Conservation (phyloP, 306 rosid species). For the Sesbania bispinosa region DNA sequence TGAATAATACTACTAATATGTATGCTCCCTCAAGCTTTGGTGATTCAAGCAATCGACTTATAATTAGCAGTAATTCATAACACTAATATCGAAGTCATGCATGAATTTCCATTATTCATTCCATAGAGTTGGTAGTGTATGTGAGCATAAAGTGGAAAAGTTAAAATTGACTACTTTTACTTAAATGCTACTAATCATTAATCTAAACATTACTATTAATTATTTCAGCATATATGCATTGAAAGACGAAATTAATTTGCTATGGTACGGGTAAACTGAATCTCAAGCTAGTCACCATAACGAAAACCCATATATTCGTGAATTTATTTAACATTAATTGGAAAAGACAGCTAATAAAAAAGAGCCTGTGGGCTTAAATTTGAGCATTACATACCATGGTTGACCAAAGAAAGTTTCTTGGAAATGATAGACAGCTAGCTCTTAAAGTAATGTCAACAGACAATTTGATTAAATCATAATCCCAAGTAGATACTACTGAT, state of each 20-base stretch:
- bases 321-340: slow-evolving; percentile 9
- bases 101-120: no score
- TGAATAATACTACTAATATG: neutral
- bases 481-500: slow-evolving; percentile 41
- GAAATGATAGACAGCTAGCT: slow-evolving; percentile 28
- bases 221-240: no score
- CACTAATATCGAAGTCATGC: neutral
- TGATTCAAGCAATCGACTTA: neutral
- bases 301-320: slow-evolving; percentile 4
- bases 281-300: neutral
- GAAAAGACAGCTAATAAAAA: slow-evolving; percentile 13
- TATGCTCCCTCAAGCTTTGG: slow-evolving; percentile 7
- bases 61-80: neutral
- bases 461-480: slow-evolving; percentile 32
- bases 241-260: neutral
- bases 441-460: slow-evolving; percentile 22
- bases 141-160: neutral
- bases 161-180: neutral
- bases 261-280: neutral
- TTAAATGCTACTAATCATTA: neutral
- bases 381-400: slow-evolving; percentile 9
- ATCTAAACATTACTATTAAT: no score
- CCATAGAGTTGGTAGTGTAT: neutral
- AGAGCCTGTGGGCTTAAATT: neutral
- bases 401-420: slow-evolving; percentile 44